Percentiles rank a stretch among this genome's conserved stretches.
Evolutionary conservation across 2,329 filamentous ascomycete genomes (phyloP).

Genomic region (Nemania serpens): DNA sequence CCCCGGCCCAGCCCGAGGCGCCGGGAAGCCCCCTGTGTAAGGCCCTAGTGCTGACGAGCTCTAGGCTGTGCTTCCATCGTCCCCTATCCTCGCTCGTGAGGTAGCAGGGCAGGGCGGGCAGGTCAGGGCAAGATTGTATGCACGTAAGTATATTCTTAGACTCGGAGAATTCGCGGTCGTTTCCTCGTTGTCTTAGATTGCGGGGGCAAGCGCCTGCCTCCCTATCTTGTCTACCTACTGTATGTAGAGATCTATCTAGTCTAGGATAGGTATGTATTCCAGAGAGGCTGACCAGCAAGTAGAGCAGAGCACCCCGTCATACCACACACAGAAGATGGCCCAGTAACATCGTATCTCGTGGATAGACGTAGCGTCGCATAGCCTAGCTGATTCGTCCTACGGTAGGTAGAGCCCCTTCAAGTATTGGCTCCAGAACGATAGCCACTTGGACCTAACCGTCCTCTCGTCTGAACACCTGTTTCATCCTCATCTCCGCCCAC

Average conservation of each 20-base stretch:
- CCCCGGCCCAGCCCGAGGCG: slow-evolving; percentile 15
- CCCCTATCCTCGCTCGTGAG: neutral
- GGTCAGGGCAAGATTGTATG: neutral
- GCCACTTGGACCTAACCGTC: neutral
- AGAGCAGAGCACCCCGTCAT: neutral
- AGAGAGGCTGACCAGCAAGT: no score
- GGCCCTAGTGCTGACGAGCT: slow-evolving; percentile 13
- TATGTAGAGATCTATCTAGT: no score
- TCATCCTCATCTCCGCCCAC: slow-evolving; percentile 3
- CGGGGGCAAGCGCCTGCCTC: no score
- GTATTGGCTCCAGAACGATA: neutral
- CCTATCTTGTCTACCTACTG: no score
- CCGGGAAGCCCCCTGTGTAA: slow-evolving; percentile 18
- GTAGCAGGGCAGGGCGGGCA: slow-evolving; percentile 3
- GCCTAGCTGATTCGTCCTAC: neutral
- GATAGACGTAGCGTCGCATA: neutral
- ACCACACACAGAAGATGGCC: neutral
- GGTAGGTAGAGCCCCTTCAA: neutral
- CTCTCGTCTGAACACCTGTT: neutral
- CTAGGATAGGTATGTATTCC: no score
- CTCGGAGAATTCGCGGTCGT: neutral
- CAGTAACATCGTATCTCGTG: slow-evolving; percentile 1
- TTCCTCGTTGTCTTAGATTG: neutral
- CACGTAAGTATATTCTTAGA: neutral
- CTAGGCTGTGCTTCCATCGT: neutral